Conservation (phyloP, 2,329 filamentous ascomycete genomes). For the Cytospora piceae region DNA sequence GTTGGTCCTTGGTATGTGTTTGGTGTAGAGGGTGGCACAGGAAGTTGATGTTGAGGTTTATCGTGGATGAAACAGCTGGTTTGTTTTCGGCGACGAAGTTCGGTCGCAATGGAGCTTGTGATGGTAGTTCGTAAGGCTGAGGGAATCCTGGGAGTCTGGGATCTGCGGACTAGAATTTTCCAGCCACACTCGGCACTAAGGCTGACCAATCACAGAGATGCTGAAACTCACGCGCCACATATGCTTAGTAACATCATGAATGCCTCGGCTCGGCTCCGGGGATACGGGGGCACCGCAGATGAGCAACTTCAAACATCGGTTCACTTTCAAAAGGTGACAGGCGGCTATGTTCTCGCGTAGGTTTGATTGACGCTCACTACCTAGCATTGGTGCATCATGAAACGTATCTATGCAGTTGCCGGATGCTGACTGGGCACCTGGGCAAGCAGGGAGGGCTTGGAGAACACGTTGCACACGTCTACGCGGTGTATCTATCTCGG, state of each 20-base stretch:
- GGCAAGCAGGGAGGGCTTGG: not conserved
- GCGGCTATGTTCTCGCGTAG: not conserved
- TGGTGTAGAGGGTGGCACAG: constrained; percentile 2
- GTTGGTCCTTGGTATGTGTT: constrained; percentile 4
- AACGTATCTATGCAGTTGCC: not conserved
- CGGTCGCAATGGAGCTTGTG: constrained; percentile 5
- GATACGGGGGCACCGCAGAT: not conserved
- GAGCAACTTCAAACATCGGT: not conserved
- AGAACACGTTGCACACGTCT: not conserved
- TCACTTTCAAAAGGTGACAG: not conserved
- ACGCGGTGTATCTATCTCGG: not conserved
- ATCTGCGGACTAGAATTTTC: not conserved
- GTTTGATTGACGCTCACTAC: not conserved
- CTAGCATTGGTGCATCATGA: not conserved
- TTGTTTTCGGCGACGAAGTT: constrained; percentile 26
- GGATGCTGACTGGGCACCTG: too few relatives aligned
- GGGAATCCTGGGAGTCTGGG: not conserved
- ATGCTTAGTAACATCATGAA: not conserved
- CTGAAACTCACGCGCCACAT: not conserved
- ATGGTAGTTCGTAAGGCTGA: not conserved
- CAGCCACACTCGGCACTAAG: not conserved
- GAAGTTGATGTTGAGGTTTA: constrained; percentile 13
- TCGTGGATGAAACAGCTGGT: not conserved
- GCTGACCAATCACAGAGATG: constrained; percentile 1
- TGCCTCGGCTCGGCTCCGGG: too few relatives aligned